phyloP scores from a whole-genome alignment of 257 asterid genomes.

The Gynochthodes officinalis region DNA sequence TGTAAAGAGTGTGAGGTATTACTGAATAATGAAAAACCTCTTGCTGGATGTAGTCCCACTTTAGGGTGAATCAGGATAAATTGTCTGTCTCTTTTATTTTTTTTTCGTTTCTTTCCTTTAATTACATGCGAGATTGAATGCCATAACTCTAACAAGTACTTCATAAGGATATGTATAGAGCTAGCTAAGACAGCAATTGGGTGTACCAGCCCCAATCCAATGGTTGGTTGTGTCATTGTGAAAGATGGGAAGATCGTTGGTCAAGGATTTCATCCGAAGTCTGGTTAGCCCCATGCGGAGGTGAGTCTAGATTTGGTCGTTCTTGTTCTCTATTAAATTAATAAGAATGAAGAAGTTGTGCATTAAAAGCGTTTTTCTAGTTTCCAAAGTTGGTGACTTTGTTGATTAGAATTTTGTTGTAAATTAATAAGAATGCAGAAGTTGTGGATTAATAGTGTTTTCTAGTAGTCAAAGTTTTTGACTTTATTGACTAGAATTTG shows the following conservation, averaged over 20 bases:
- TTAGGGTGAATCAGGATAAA: no score
- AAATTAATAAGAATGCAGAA: no score
- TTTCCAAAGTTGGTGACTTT: conserved; percentile 9
- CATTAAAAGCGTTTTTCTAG: not conserved
- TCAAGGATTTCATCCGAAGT: conserved; percentile 92
- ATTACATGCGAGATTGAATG: no score
- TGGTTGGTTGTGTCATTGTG: conserved; percentile 95
- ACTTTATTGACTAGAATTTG: not conserved
- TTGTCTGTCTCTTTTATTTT: no score
- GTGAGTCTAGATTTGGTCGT: conserved; percentile 32
- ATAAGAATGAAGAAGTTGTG: not conserved
- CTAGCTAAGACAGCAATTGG: conserved; percentile 81
- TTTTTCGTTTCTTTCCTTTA: no score
- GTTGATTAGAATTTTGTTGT: no score
- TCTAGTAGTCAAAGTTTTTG: no score
- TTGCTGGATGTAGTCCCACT: no score
- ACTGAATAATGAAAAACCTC: no score
- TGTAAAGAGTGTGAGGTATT: no score
- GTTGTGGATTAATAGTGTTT: no score
- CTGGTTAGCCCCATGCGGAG: conserved; percentile 99
- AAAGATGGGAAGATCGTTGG: conserved; percentile 84
- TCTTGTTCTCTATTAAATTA: conserved; percentile 1
- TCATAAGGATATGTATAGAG: conserved; percentile 81
- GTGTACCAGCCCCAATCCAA: conserved; percentile 86
- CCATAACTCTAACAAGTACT: no score